A percentile compares a stretch with the other conserved stretches of the same genome.
Conservation (phyloP, 148 eudicot genomes). For the Cornus controversa region DNA sequence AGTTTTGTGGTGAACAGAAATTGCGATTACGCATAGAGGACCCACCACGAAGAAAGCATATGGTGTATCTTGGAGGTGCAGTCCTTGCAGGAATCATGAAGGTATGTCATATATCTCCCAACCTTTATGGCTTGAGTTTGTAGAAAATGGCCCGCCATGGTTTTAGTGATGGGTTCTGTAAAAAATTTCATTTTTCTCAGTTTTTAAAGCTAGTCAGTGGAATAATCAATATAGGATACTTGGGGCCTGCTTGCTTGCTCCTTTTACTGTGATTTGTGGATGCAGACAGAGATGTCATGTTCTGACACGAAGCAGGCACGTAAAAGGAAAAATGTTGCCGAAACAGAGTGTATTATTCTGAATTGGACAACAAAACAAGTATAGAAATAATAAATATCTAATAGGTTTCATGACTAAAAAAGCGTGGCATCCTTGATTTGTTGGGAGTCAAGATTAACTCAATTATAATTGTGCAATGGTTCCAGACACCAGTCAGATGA, state of each 20-base stretch:
- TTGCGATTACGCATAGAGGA: constrained; percentile 91
- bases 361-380: no score
- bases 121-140: background rate
- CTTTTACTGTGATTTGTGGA: background rate
- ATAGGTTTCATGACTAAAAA: no score
- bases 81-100: constrained; percentile 99
- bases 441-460: background rate
- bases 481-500: background rate
- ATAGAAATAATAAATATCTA: no score
- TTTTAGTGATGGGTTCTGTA: background rate
- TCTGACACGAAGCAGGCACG: background rate
- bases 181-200: no score
- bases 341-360: background rate
- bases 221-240: no score
- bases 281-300: background rate
- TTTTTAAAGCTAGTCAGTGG: no score
- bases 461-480: background rate
- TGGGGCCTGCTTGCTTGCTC: background rate
- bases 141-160: background rate
- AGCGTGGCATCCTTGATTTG: background rate
- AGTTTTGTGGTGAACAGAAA: constrained; percentile 46
- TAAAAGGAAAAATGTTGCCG: no score
- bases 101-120: constrained; percentile 33
- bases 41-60: constrained; percentile 98
- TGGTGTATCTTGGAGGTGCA: constrained; percentile 99